A percentile compares a stretch with the other conserved stretches of the same genome.
Evolutionary conservation across 2,329 filamentous ascomycete genomes (phyloP).

Genomic region (Incumbomyces delicatus): DNA sequence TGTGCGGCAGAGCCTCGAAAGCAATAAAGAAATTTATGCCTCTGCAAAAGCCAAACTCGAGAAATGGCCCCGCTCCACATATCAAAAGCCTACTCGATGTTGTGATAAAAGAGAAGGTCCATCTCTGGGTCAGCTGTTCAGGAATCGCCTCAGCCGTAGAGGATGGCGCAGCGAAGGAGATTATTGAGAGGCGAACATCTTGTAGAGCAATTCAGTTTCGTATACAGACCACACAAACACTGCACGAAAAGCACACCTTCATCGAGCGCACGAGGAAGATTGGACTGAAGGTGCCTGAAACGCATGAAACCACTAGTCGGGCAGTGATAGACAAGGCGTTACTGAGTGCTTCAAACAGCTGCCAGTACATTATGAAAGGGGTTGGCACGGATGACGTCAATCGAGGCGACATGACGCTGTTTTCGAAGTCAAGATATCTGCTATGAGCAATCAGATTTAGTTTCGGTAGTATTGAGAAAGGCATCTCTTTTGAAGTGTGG

Average conservation of each 20-base stretch:
- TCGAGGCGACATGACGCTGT: conserved; percentile 53
- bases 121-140: conserved; percentile 66
- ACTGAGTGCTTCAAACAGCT: conserved; percentile 26
- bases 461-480: too few relatives aligned
- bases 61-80: conserved; percentile 40
- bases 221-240: conserved; percentile 42
- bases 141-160: conserved; percentile 56
- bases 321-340: conserved; percentile 47
- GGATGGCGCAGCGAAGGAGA: conserved; percentile 56
- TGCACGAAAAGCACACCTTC: conserved; percentile 60
- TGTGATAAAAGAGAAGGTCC: conserved; percentile 49
- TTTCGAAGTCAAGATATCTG: conserved; percentile 41
- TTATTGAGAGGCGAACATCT: conserved; percentile 46
- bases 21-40: conserved; percentile 48
- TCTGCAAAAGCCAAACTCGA: conserved; percentile 29
- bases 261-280: conserved; percentile 47
- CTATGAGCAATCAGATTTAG: too few relatives aligned
- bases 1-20: conserved; percentile 49
- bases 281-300: conserved; percentile 46
- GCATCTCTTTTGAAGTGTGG: too few relatives aligned
- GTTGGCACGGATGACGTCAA: conserved; percentile 52
- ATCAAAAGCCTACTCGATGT: conserved; percentile 48
- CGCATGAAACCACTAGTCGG: conserved; percentile 43
- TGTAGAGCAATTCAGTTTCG: conserved; percentile 58
- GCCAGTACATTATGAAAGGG: conserved; percentile 57